Evolutionary conservation across 257 asterid genomes (phyloP).

Genomic region (Solanum medicagineum): DNA sequence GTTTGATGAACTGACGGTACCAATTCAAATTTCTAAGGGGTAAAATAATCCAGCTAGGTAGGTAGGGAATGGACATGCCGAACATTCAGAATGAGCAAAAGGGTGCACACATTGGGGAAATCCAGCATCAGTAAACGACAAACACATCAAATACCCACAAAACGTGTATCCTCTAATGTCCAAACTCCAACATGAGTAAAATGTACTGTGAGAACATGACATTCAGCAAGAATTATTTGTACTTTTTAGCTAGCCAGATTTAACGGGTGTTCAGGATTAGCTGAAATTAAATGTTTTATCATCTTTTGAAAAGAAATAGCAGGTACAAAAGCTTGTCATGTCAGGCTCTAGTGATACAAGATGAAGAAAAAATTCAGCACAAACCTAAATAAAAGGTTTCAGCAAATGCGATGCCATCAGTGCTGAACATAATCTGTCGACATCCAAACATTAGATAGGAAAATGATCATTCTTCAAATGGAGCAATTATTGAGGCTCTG

Average conservation of each 20-base stretch:
- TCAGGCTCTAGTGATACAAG: neutral
- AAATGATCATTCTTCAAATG: neutral
- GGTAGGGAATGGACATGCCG: neutral
- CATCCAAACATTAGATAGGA: neutral
- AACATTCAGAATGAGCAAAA: neutral
- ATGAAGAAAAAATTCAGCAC: neutral
- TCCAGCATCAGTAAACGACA: neutral
- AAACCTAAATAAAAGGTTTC: constrained; percentile 84
- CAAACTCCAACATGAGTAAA: neutral
- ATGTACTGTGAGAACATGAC: neutral
- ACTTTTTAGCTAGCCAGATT: neutral
- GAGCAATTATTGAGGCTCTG: neutral
- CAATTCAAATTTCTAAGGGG: neutral
- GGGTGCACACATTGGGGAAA: neutral
- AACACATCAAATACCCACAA: neutral
- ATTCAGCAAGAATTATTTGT: neutral
- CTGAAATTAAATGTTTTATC: neutral
- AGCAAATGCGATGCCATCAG: constrained; percentile 73
- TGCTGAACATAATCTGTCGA: constrained; percentile 95
- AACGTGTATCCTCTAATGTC: neutral
- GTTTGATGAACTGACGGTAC: neutral
- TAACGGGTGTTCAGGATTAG: neutral
- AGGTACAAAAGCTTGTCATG: neutral
- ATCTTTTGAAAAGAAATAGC: neutral
- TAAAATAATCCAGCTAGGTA: neutral